Conservation (phyloP, 495 filamentous ascomycete species). For the Trichodelitschia bisporula region DNA sequence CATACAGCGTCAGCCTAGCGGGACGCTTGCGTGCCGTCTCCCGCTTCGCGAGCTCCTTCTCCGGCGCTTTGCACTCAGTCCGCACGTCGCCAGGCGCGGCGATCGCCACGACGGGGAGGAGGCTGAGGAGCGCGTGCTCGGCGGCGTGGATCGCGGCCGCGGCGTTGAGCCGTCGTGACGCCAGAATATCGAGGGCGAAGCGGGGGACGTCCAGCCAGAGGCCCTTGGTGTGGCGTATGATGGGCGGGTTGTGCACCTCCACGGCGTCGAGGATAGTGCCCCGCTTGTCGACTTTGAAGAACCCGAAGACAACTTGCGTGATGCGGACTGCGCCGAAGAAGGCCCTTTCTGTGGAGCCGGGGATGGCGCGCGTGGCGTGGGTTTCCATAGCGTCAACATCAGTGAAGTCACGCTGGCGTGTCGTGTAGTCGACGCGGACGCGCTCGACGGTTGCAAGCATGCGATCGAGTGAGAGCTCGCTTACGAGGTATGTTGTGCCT, state of each 20-base stretch:
- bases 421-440: constrained; percentile 92
- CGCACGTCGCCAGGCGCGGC: constrained; percentile 69
- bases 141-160: constrained; percentile 87
- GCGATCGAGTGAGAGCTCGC: constrained; percentile 59
- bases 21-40: constrained; percentile 61
- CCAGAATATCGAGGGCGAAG: constrained; percentile 52
- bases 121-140: constrained; percentile 65
- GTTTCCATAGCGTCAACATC: constrained; percentile 86
- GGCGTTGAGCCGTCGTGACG: constrained; percentile 44
- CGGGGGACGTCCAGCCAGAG: constrained; percentile 93
- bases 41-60: constrained; percentile 58
- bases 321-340: constrained; percentile 73
- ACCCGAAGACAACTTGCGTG: constrained; percentile 71
- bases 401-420: constrained; percentile 78
- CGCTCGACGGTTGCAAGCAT: constrained; percentile 48
- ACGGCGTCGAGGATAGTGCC: constrained; percentile 77
- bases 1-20: constrained; percentile 79
- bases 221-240: constrained; percentile 60
- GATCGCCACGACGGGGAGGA: constrained; percentile 78
- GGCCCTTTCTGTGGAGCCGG: constrained; percentile 29
- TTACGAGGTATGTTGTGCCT: constrained; percentile 73
- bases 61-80: constrained; percentile 68
- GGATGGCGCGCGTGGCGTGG: constrained; percentile 51
- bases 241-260: constrained; percentile 77
- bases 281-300: constrained; percentile 76